Percentiles rank a stretch among this genome's conserved stretches.
Evolutionary conservation across 176 grass and related monocot genomes (phyloP).

Genomic region (Canna indica): DNA sequence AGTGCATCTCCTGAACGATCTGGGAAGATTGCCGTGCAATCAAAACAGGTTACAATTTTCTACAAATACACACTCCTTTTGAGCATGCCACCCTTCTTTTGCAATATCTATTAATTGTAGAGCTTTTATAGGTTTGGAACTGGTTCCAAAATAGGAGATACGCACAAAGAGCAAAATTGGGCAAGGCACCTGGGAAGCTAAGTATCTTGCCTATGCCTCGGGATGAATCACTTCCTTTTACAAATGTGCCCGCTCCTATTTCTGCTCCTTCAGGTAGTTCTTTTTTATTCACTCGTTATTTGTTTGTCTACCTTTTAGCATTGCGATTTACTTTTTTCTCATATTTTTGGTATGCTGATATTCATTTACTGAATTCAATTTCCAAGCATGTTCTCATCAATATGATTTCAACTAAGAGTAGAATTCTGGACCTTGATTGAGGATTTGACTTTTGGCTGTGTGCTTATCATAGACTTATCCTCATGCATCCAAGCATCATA

Average conservation of each 20-base stretch:
- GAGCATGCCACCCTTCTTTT: background rate
- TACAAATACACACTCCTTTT: background rate
- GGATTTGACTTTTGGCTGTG: too few relatives aligned
- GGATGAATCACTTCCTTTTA: conserved; percentile 15
- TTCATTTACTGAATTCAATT: too few relatives aligned
- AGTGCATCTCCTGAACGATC: conserved; percentile 52
- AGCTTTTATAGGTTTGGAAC: conserved; percentile 73
- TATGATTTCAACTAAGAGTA: background rate
- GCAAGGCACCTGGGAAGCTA: conserved; percentile 30
- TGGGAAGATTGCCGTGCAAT: conserved; percentile 67
- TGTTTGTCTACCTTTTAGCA: background rate
- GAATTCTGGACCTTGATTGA: too few relatives aligned
- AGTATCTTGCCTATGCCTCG: conserved; percentile 8
- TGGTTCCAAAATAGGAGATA: conserved; percentile 99
- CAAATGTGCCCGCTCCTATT: conserved; percentile 28
- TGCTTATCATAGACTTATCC: too few relatives aligned
- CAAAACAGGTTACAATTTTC: conserved; percentile 50
- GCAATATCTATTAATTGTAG: background rate
- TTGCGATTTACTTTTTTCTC: background rate
- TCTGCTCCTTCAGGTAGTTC: conserved; percentile 44
- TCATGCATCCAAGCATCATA: too few relatives aligned
- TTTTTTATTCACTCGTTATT: conserved; percentile 16
- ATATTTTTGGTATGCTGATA: background rate
- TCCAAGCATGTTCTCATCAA: background rate
- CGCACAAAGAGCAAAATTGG: conserved; percentile 68